phyloP scores from a whole-genome alignment of 495 filamentous ascomycete species.

The Clavariopsis aquatica region DNA sequence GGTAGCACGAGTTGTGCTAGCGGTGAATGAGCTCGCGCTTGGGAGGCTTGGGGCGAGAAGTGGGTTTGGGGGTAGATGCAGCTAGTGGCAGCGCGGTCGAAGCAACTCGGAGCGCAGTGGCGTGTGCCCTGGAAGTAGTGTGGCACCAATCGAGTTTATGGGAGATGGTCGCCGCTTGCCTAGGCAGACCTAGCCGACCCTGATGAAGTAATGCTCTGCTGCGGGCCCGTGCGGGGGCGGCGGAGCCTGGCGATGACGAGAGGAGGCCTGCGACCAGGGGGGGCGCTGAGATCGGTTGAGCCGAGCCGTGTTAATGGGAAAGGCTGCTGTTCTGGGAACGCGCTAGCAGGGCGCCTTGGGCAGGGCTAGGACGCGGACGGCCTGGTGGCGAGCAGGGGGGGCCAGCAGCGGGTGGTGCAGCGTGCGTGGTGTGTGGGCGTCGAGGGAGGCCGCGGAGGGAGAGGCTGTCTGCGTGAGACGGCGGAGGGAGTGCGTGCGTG shows the following conservation, averaged over 20 bases:
- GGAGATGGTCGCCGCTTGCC: constrained; percentile 15
- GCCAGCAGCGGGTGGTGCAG: background rate
- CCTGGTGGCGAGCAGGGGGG: constrained; percentile 3
- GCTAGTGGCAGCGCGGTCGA: constrained; percentile 30
- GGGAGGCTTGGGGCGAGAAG: constrained; percentile 16
- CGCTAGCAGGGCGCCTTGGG: constrained; percentile 4
- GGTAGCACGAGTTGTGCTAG: constrained; percentile 38
- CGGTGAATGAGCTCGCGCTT: constrained; percentile 27
- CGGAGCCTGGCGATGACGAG: constrained; percentile 26
- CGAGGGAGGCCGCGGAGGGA: background rate
- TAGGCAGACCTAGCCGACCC: constrained; percentile 33
- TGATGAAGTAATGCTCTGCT: constrained; percentile 32
- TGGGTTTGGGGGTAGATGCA: constrained; percentile 11
- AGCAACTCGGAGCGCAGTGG: constrained; percentile 31
- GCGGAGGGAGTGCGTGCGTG: background rate
- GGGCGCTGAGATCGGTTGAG: constrained; percentile 30
- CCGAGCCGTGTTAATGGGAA: constrained; percentile 36
- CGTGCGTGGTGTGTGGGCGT: constrained; percentile 1
- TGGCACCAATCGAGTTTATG: constrained; percentile 30
- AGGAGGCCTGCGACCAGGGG: background rate
- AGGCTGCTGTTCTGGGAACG: constrained; percentile 13
- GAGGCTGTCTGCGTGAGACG: constrained; percentile 1
- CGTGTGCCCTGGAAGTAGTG: constrained; percentile 28
- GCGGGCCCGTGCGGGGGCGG: background rate
- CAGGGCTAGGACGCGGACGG: constrained; percentile 14